Conservation (phyloP, 805 yeast genomes). For the Metschnikowia noctiluminum region DNA sequence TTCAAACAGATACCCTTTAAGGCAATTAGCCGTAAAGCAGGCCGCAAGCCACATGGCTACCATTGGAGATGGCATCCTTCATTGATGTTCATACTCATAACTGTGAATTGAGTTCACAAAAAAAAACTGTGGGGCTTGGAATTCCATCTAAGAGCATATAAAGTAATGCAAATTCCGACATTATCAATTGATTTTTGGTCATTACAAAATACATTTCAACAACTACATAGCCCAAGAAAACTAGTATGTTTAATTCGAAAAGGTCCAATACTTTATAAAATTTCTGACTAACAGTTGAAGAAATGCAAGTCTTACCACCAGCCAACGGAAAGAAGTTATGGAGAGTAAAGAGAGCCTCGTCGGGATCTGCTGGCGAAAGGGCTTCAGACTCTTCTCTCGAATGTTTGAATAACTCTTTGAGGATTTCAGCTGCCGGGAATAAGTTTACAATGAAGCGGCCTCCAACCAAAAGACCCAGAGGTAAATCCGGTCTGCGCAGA, state of each 20-base stretch:
- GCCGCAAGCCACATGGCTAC: neutral
- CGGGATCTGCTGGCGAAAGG: conserved; percentile 12
- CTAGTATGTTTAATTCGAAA: too few species aligned
- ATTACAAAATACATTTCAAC: too few species aligned
- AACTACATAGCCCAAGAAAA: too few species aligned
- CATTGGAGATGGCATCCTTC: neutral
- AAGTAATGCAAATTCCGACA: neutral
- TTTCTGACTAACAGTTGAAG: conserved; percentile 2
- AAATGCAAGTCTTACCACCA: conserved; percentile 33
- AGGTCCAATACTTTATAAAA: too few species aligned
- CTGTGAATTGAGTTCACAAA: neutral
- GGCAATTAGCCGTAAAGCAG: conserved; percentile 3
- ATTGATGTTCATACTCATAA: neutral
- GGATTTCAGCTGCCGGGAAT: conserved; percentile 38
- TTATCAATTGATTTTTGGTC: neutral
- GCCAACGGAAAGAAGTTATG: conserved; percentile 45
- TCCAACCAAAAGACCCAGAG: conserved; percentile 42
- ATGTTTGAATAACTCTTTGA: conserved; percentile 42
- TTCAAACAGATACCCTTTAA: neutral
- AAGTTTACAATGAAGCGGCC: conserved; percentile 35
- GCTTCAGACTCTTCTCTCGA: conserved; percentile 27
- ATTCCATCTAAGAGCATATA: neutral
- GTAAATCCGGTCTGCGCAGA: conserved; percentile 43
- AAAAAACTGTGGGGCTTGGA: neutral
- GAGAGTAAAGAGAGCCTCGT: conserved; percentile 38